phyloP scores from a whole-genome alignment of 495 filamentous ascomycete species.

The Mytilinidion resinicola region DNA sequence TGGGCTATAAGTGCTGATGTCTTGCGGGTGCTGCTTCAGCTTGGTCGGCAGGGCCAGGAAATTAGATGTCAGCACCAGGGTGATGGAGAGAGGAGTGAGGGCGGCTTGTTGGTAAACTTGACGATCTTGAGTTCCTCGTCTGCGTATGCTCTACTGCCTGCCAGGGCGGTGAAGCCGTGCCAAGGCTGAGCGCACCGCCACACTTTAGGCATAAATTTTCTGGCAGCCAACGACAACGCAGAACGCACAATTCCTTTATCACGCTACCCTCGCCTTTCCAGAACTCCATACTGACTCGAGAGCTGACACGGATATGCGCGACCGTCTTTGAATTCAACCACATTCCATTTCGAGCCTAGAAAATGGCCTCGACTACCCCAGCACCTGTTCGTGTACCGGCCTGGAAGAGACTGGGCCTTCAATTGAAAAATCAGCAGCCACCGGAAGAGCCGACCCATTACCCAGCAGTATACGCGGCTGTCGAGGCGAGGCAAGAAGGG shows the following conservation, averaged over 20 bases:
- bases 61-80: conserved; percentile 22
- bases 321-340: neutral
- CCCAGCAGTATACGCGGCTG: neutral
- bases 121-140: too few relatives aligned
- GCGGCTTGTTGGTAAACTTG: neutral
- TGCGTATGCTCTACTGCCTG: too few relatives aligned
- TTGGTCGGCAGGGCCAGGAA: conserved; percentile 22
- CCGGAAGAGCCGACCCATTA: too few relatives aligned
- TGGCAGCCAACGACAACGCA: too few relatives aligned
- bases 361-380: neutral
- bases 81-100: conserved; percentile 8
- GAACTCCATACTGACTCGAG: conserved; percentile 17
- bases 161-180: too few relatives aligned
- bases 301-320: conserved; percentile 28
- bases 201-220: too few relatives aligned
- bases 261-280: conserved; percentile 16
- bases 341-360: too few relatives aligned
- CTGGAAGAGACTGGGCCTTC: conserved; percentile 71
- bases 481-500: conserved; percentile 14
- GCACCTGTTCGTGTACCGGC: conserved; percentile 50
- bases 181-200: too few relatives aligned
- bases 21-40: conserved; percentile 15
- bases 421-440: conserved; percentile 51
- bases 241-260: too few relatives aligned
- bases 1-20: conserved; percentile 19